These are phyloP conservation scores for Millerozyma acaciae DNA, from an alignment of 805 yeast species.

Conservation along the genomic window DNA sequence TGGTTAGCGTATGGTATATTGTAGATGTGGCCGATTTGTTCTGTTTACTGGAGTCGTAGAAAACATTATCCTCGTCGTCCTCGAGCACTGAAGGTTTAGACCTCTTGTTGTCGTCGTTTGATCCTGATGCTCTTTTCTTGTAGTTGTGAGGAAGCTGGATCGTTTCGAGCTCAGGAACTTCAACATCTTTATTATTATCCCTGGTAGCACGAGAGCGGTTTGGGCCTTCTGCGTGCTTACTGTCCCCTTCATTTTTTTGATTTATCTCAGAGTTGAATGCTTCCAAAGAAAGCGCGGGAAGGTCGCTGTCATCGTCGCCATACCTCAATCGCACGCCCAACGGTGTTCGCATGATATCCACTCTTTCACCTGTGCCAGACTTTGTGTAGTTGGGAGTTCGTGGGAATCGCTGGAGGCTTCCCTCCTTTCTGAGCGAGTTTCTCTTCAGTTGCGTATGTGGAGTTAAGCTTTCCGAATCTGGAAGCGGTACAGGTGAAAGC, in stretches of 20 bases:
- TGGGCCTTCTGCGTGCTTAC: too few species aligned
- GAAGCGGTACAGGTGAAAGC: conserved; percentile 18
- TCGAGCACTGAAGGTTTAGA: conserved; percentile 9
- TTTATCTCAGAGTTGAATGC: too few species aligned
- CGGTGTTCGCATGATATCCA: conserved; percentile 24
- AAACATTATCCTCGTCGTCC: conserved; percentile 29
- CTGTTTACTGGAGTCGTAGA: conserved; percentile 22
- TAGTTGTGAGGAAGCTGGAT: conserved; percentile 12
- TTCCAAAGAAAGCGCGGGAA: conserved; percentile 25
- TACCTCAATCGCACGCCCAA: conserved; percentile 16
- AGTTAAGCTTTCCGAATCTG: conserved; percentile 13
- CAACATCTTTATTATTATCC: conserved; percentile 15
- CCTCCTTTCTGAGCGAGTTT: too few species aligned
- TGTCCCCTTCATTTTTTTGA: conserved; percentile 6
- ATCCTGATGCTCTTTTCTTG: conserved; percentile 1
- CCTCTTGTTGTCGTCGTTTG: conserved; percentile 4
- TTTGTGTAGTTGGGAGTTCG: conserved; percentile 41
- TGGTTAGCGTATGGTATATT: conserved; percentile 26
- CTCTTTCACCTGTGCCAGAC: conserved; percentile 14
- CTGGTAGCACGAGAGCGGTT: too few species aligned
- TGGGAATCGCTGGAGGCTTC: conserved; percentile 43
- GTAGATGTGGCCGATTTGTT: conserved; percentile 25
- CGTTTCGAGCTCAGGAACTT: conserved; percentile 19
- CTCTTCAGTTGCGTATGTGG: too few species aligned
- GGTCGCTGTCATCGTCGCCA: conserved; percentile 28